Percentiles rank a stretch among this genome's conserved stretches.
Conservation (phyloP, 2,329 filamentous ascomycete species). For the Pseudogymnoascus sp. region DNA sequence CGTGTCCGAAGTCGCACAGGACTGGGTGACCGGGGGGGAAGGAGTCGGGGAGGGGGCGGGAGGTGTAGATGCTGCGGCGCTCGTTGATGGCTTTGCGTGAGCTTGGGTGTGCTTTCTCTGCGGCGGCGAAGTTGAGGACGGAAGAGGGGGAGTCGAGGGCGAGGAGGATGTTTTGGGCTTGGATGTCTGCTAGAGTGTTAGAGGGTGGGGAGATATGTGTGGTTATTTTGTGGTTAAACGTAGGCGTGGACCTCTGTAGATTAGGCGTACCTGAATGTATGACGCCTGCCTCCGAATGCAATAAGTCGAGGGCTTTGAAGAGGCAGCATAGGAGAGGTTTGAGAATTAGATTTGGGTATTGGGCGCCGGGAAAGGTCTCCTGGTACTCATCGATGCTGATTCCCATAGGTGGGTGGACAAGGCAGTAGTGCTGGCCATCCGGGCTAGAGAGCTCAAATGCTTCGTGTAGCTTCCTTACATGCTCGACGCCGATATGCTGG, state of each 20-base stretch:
- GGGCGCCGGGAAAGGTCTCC: slow-evolving; percentile 8
- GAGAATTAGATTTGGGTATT: slow-evolving; percentile 13
- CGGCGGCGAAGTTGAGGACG: slow-evolving; percentile 19
- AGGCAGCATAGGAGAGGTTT: slow-evolving; percentile 14
- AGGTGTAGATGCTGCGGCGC: no score
- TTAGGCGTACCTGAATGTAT: slow-evolving; percentile 19
- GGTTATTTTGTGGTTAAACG: neutral
- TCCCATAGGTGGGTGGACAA: slow-evolving; percentile 18
- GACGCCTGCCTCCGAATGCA: slow-evolving; percentile 20
- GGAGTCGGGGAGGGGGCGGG: no score
- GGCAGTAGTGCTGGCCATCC: slow-evolving; percentile 10
- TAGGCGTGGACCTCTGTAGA: neutral
- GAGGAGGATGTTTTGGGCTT: slow-evolving; percentile 27
- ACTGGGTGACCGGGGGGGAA: no score
- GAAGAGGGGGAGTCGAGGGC: slow-evolving; percentile 24
- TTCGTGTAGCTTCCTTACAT: slow-evolving; percentile 28
- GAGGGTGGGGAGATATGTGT: neutral
- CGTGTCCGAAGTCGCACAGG: no score
- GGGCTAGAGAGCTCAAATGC: slow-evolving; percentile 24
- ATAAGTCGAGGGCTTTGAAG: slow-evolving; percentile 19
- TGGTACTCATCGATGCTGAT: slow-evolving; percentile 14
- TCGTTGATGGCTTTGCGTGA: no score
- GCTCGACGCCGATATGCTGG: slow-evolving; percentile 24
- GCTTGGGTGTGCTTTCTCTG: no score
- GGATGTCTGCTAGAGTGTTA: slow-evolving; percentile 22